Evolutionary conservation across 2,329 filamentous ascomycete species (phyloP).

Genomic region (Rosellinia necatrix): DNA sequence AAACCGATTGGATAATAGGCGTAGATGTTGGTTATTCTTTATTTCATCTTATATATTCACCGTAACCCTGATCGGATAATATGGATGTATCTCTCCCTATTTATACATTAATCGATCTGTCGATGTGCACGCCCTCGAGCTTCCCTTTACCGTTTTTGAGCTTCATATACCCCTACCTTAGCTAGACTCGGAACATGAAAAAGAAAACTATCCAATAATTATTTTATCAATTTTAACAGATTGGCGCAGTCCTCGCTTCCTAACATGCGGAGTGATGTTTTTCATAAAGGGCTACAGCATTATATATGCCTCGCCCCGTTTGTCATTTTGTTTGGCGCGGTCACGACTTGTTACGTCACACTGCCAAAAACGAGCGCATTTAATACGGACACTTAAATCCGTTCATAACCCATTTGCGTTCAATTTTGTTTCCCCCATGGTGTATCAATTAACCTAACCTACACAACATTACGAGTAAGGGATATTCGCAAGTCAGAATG

Average conservation of each 20-base stretch:
- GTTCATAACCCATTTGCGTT: not conserved
- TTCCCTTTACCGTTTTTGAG: not conserved
- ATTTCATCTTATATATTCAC: too few species aligned
- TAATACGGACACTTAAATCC: not conserved
- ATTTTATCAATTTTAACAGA: too few species aligned
- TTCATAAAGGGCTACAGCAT: too few species aligned
- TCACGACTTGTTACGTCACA: not conserved
- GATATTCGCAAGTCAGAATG: not conserved
- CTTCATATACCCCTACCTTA: conserved; percentile 7
- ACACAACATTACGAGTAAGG: not conserved
- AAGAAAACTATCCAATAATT: too few species aligned
- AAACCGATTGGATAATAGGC: conserved; percentile 3
- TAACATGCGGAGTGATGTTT: too few species aligned
- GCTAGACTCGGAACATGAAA: not conserved
- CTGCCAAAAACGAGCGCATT: too few species aligned
- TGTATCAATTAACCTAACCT: conserved; percentile 8
- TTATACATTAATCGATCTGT: conserved; percentile 6
- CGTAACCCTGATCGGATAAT: too few species aligned
- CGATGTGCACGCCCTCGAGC: conserved; percentile 2
- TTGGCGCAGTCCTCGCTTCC: too few species aligned
- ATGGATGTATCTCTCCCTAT: not conserved
- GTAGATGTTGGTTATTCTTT: not conserved
- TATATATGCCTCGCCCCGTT: not conserved
- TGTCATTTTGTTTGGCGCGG: not conserved
- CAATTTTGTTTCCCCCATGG: not conserved